Evolutionary conservation across 2,329 filamentous ascomycete species (phyloP), one percentile per base, ranked within the genome.

Genomic region (Pyrenophora tritici-repentis): DNA sequence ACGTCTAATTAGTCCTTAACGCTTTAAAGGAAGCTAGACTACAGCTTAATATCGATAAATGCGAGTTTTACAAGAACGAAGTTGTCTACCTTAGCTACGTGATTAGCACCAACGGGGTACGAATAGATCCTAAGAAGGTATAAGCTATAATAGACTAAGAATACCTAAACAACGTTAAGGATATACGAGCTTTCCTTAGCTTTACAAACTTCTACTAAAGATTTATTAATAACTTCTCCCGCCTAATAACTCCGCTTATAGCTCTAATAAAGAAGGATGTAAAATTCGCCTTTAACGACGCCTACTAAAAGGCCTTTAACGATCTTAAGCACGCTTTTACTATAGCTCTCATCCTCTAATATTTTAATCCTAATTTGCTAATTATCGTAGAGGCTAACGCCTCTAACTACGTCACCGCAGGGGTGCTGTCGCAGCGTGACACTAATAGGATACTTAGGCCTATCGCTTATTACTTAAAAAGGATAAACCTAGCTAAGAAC

Each of bases 181-280:
- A 29, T 4, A 9, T 42, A 13, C 3, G 17, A 42, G 26, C 13
- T n/a, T n/a, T n/a, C n/a, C n/a, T n/a, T n/a, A n/a, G n/a, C n/a
- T n/a, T n/a, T n/a, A n/a, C n/a, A n/a, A 42, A 42, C 39, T 42
- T 42, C 14, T 42, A 42, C 18, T 40, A 40, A 29, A 14, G 12
- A 14, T 40, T 40, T 34, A 42, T 34, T 9, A 3, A 34, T 22
- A 26, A 17, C 33, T 44, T 44, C 26, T 17, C 10, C 10, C n/a
- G 20, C 8, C 26, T 32, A 20, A 12, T 14, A 18, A 32, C 24
- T 4, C 39, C 9, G 9, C 39, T 42, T 17, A 20, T 32, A 10
- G 24, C 24, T 13, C 39, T 42, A 31, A 42, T n/a, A 18, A 10
- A n/a, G 1, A 42, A 42, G 39, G 10, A 32, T 16, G 9, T 26